Evolutionary conservation across 2,329 filamentous ascomycete species (phyloP), one percentile per base, ranked within the genome.

Genomic region (Coleophoma cylindrospora): DNA sequence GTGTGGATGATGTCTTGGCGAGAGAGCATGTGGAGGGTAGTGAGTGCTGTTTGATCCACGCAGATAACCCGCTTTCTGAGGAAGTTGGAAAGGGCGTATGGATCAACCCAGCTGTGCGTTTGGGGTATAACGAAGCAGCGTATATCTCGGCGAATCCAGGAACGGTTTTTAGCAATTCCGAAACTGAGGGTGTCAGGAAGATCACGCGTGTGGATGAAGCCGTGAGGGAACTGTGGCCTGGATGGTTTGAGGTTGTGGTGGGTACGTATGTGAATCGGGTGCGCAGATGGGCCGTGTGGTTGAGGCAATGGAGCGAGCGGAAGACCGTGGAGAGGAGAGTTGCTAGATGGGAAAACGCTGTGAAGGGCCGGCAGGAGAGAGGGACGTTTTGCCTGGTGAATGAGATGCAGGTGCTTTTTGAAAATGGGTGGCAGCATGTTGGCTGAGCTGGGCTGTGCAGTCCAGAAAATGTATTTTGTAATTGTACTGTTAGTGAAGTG

Each of bases 1-100:
- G 75, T 4, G 73, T 87, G 19, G 62, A 79, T 0, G 84, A 88
- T 60, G 76, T 74, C 4, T 76, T 92, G 1, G 81, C 80, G 2
- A 61, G 66, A 8, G 61, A 71, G 22, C 86, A 89, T 61, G 72
- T 91, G 22, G 88, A 91, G 66, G 87, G 76, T n/a, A 87, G 82
- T 13, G 87, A 91, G 67, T 91, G 87, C 70, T 91, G 88, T 66
- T 77, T 91, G 47, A 82, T 89, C 49, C 86, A 89, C 62, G 80
- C 81, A 2, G 86, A 89, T 60, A 89, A 89, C 58, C 79, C 79
- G 1, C 67, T 83, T 4, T 75, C 74, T 1, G 14, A 15, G 9
- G 48, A 57, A 40, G 57, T 71, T 49, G 27, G 27, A 27, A 27
- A 27, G 27, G 82, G 86, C 45, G 80, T 89, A 6, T 89, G 74